Evolutionary conservation across 1,139 yeast species (phyloP).

Genomic region (Hemisphaericaspora xylanilytica): DNA sequence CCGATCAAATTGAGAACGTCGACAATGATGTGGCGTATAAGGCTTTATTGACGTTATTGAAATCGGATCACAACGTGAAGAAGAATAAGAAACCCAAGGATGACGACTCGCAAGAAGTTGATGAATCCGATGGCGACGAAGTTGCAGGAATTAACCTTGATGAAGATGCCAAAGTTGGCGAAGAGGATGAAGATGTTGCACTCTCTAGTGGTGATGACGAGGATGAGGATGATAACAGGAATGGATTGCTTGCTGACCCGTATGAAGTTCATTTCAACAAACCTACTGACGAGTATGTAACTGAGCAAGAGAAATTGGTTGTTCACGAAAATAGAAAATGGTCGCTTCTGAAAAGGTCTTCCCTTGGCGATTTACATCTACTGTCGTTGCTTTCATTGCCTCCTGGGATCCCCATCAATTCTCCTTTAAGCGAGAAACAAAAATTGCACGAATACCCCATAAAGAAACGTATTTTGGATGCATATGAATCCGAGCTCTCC

Average conservation of each 20-base stretch:
- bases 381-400: conserved; percentile 27
- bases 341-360: conserved; percentile 21
- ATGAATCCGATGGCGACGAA: conserved; percentile 29
- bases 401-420: conserved; percentile 23
- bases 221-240: conserved; percentile 26
- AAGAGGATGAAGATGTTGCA: conserved; percentile 21
- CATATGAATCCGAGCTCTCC: conserved; percentile 21
- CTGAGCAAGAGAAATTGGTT: conserved; percentile 25
- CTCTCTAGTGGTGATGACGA: conserved; percentile 29
- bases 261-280: conserved; percentile 74
- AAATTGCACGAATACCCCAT: conserved; percentile 17
- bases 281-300: conserved; percentile 44
- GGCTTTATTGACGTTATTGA: conserved; percentile 70
- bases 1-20: conserved; percentile 13
- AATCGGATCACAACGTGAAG: conserved; percentile 45
- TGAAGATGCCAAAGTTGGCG: conserved; percentile 14
- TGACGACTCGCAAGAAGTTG: conserved; percentile 16
- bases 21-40: conserved; percentile 58
- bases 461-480: conserved; percentile 32
- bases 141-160: conserved; percentile 13
- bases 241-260: conserved; percentile 45
- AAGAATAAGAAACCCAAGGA: conserved; percentile 18
- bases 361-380: conserved; percentile 21
- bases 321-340: conserved; percentile 24
- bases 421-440: conserved; percentile 11